Conservation (phyloP, 148 eudicot genomes). For the Vaccinium vitisidaea region DNA sequence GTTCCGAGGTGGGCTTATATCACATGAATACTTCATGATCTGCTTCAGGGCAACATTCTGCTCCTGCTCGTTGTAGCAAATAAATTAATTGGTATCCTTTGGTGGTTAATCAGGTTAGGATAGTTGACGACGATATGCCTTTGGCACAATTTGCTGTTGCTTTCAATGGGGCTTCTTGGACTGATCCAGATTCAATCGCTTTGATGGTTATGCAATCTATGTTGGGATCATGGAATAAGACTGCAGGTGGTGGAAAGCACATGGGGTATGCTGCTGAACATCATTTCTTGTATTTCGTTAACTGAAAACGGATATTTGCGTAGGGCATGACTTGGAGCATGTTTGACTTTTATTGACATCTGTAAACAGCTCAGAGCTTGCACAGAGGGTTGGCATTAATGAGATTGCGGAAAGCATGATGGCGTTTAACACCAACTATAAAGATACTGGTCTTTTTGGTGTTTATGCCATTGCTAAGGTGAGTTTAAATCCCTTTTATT, state of each 20-base stretch:
- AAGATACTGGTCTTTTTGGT: slow-evolving; percentile 91
- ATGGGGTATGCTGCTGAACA: slow-evolving; percentile 55
- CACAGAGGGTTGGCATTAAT: slow-evolving; percentile 67
- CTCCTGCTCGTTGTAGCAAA: neutral
- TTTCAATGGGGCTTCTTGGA: slow-evolving; percentile 89
- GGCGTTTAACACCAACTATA: slow-evolving; percentile 91
- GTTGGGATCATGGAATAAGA: slow-evolving; percentile 85
- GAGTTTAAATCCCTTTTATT: neutral
- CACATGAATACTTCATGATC: neutral
- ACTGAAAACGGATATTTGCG: neutral
- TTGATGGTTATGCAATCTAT: slow-evolving; percentile 91
- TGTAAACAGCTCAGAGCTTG: slow-evolving; percentile 73
- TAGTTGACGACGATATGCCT: slow-evolving; percentile 77
- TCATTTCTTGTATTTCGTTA: neutral
- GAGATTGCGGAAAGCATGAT: slow-evolving; percentile 92
- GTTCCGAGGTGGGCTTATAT: slow-evolving; percentile 71
- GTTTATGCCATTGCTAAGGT: slow-evolving; percentile 96
- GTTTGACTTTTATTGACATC: slow-evolving; percentile 13
- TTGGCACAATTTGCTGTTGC: slow-evolving; percentile 94
- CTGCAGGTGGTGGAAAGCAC: slow-evolving; percentile 82
- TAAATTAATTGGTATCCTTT: neutral
- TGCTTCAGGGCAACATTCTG: slow-evolving; percentile 9
- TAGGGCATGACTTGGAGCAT: neutral
- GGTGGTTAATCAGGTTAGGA: slow-evolving; percentile 58
- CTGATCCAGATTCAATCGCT: slow-evolving; percentile 94